Evolutionary conservation across 2,329 filamentous ascomycete genomes (phyloP).

Genomic region (Phialophora tarda): DNA sequence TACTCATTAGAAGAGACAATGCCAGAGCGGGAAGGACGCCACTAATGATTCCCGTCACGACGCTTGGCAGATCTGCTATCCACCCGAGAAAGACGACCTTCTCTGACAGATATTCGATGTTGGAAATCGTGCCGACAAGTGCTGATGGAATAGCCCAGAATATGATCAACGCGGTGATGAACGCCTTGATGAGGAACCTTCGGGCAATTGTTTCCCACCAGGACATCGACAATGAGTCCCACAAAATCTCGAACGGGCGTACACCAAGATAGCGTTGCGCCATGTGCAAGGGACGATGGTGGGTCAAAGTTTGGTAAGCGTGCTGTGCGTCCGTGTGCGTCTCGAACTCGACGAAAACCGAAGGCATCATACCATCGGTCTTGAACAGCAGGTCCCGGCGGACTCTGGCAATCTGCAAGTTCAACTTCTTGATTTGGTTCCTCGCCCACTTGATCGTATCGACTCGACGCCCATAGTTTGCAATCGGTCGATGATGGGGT

Average conservation of each 20-base stretch:
- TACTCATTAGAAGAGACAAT: conserved; percentile 81
- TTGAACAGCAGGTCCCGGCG: conserved; percentile 41
- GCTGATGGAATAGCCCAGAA: conserved; percentile 83
- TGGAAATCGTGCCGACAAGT: conserved; percentile 82
- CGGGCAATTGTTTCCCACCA: conserved; percentile 62
- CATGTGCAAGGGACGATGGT: conserved; percentile 87
- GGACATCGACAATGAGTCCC: conserved; percentile 78
- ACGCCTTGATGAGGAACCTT: conserved; percentile 69
- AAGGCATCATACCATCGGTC: conserved; percentile 63
- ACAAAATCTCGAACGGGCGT: conserved; percentile 80
- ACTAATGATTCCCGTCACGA: conserved; percentile 77
- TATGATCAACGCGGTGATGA: conserved; percentile 77
- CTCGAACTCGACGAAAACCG: conserved; percentile 87
- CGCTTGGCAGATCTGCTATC: conserved; percentile 70
- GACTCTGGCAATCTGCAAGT: conserved; percentile 43
- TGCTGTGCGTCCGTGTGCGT: conserved; percentile 82
- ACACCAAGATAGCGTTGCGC: conserved; percentile 84
- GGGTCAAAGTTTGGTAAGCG: conserved; percentile 81
- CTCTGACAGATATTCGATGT: conserved; percentile 70
- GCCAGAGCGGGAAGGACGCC: conserved; percentile 81
- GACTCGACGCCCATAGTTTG: conserved; percentile 46
- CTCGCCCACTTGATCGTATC: conserved; percentile 49
- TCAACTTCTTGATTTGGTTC: conserved; percentile 43
- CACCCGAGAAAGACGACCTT: conserved; percentile 68
- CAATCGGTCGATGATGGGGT: conserved; percentile 45